Evolutionary conservation across 805 yeast species (phyloP).

Genomic region (Grigorovia jiainica): DNA sequence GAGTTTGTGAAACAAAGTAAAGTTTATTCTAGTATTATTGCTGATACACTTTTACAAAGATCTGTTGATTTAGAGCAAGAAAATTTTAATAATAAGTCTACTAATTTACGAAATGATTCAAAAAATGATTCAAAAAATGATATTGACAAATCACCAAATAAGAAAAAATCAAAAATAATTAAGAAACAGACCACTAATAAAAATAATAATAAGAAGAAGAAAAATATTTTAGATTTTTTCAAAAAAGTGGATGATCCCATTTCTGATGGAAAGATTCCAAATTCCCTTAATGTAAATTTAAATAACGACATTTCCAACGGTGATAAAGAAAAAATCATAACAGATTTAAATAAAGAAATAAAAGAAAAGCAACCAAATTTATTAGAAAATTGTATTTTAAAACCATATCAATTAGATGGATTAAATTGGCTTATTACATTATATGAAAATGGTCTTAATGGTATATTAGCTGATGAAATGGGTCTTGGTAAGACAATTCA

Average conservation of each 20-base stretch:
- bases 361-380: slow-evolving; percentile 43
- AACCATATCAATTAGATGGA: slow-evolving; percentile 83
- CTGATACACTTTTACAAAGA: slow-evolving; percentile 54
- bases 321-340: slow-evolving; percentile 13
- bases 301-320: too few relatives aligned
- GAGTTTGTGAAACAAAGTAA: slow-evolving; percentile 80
- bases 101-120: slow-evolving; percentile 7
- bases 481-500: slow-evolving; percentile 93
- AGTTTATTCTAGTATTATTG: slow-evolving; percentile 75
- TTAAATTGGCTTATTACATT: slow-evolving; percentile 82
- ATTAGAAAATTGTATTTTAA: slow-evolving; percentile 51
- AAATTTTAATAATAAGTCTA: slow-evolving; percentile 5
- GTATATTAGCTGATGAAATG: slow-evolving; percentile 96
- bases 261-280: too few relatives aligned
- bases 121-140: slow-evolving; percentile 6
- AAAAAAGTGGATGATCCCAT: too few relatives aligned
- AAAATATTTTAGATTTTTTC: slow-evolving; percentile 18
- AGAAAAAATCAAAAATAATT: slow-evolving; percentile 14
- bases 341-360: slow-evolving; percentile 10
- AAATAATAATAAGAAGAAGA: not conserved
- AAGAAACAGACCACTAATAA: not conserved
- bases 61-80: slow-evolving; percentile 35
- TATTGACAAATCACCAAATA: slow-evolving; percentile 16
- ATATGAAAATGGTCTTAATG: slow-evolving; percentile 89
- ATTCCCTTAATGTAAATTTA: too few relatives aligned